A percentile compares a stretch with the other conserved stretches of the same genome.
phyloP scores from a whole-genome alignment of 1,284 basidiomycete genomes.

The Boletus mariae region DNA sequence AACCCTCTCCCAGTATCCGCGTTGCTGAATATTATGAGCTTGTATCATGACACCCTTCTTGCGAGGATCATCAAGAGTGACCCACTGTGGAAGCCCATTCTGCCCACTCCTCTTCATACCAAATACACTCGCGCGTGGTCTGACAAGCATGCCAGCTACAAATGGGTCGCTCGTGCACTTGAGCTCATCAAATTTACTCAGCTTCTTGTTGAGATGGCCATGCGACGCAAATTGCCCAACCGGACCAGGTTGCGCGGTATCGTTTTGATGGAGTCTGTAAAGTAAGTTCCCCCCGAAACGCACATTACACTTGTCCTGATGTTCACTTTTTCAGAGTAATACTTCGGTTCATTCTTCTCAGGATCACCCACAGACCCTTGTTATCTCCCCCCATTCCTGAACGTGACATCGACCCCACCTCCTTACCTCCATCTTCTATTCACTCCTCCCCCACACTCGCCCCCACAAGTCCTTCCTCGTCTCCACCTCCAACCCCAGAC shows the following conservation, averaged over 20 bases:
- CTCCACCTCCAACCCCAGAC: conserved; percentile 59
- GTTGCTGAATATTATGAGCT: conserved; percentile 69
- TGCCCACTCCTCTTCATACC: conserved; percentile 65
- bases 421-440: conserved; percentile 53
- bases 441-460: conserved; percentile 55
- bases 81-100: conserved; percentile 64
- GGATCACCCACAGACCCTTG: conserved; percentile 71
- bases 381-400: conserved; percentile 77
- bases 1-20: conserved; percentile 54
- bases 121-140: conserved; percentile 85
- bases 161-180: conserved; percentile 69
- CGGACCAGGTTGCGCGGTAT: conserved; percentile 70
- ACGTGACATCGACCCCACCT: conserved; percentile 77
- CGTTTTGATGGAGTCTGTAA: conserved; percentile 70
- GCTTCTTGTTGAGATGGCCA: conserved; percentile 84
- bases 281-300: conserved; percentile 51
- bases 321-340: conserved; percentile 49
- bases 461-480: conserved; percentile 51
- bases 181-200: conserved; percentile 77
- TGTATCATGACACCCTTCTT: conserved; percentile 86
- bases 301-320: conserved; percentile 6
- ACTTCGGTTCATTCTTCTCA: conserved; percentile 68
- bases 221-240: conserved; percentile 62
- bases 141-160: conserved; percentile 63
- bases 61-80: conserved; percentile 59